Percentiles rank a stretch among this genome's conserved stretches.
phyloP scores from a whole-genome alignment of 441 rosid genomes.

The Mallotus japonicus region DNA sequence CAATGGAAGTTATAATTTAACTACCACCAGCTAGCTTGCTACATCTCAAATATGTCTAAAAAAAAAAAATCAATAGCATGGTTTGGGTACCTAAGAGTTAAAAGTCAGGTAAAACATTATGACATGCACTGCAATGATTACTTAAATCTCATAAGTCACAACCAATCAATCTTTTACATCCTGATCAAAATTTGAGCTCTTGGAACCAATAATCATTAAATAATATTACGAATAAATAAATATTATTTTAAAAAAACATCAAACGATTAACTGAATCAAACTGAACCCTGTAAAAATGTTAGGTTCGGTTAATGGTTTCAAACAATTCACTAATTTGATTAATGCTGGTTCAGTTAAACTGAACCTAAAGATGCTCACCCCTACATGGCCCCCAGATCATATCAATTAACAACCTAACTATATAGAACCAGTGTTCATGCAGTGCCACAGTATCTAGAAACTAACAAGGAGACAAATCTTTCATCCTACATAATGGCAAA shows the following conservation, averaged over 20 bases:
- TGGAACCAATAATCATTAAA: neutral
- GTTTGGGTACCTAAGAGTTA: neutral
- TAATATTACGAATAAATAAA: too few relatives aligned
- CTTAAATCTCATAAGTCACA: too few relatives aligned
- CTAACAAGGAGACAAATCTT: neutral
- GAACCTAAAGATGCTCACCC: too few relatives aligned
- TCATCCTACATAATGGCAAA: neutral
- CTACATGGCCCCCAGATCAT: neutral
- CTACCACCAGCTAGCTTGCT: neutral
- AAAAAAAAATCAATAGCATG: neutral
- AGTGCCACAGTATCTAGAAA: too few relatives aligned
- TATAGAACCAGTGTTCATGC: neutral
- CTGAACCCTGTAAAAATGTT: too few relatives aligned
- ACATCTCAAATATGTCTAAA: neutral
- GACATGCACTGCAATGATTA: neutral
- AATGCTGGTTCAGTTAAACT: too few relatives aligned
- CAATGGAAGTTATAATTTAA: neutral
- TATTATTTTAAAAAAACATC: too few relatives aligned
- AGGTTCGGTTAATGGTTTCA: too few relatives aligned
- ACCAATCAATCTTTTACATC: too few relatives aligned
- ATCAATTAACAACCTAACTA: neutral
- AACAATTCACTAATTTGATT: too few relatives aligned
- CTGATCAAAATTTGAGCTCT: too few relatives aligned
- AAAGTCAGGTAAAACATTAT: neutral
- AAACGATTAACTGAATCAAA: too few relatives aligned